Conservation (phyloP, 192 early-diverging fungal species). For the Linnemannia exigua region DNA sequence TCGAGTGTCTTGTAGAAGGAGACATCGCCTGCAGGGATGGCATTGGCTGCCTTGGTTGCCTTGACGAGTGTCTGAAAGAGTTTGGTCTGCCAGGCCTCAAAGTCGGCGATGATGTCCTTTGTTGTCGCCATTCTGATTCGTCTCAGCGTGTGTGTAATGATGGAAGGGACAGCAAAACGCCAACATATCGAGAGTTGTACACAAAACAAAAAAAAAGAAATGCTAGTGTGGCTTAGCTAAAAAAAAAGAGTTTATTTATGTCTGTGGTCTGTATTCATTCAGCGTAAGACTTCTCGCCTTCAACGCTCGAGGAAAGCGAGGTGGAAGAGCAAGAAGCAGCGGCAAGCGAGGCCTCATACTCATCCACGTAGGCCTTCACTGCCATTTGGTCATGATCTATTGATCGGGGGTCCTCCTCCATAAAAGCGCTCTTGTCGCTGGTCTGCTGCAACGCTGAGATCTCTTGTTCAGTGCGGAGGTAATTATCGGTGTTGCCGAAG, state of each 20-base stretch:
- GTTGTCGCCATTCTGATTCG: conserved; percentile 32
- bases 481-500: conserved; percentile 44
- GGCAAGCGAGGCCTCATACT: conserved; percentile 38
- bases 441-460: conserved; percentile 36
- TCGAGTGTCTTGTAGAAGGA: conserved; percentile 76
- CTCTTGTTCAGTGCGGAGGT: conserved; percentile 40
- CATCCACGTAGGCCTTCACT: conserved; percentile 43
- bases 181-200: too few species aligned
- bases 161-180: background rate
- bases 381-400: conserved; percentile 42
- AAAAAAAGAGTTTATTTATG: background rate
- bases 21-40: conserved; percentile 69
- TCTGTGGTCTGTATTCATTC: conserved; percentile 1
- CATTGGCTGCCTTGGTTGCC: conserved; percentile 73
- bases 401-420: conserved; percentile 33
- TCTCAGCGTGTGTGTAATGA: background rate
- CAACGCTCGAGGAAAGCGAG: conserved; percentile 25
- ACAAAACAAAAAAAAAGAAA: conserved; percentile 16
- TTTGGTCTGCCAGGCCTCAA: conserved; percentile 59
- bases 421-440: conserved; percentile 14
- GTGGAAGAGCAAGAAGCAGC: conserved; percentile 31
- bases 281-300: conserved; percentile 11
- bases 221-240: background rate
- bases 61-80: conserved; percentile 65
- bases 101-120: conserved; percentile 51